These are phyloP conservation scores for Echium plantagineum DNA, from an alignment of 257 asterid species.

Conservation along the genomic window DNA sequence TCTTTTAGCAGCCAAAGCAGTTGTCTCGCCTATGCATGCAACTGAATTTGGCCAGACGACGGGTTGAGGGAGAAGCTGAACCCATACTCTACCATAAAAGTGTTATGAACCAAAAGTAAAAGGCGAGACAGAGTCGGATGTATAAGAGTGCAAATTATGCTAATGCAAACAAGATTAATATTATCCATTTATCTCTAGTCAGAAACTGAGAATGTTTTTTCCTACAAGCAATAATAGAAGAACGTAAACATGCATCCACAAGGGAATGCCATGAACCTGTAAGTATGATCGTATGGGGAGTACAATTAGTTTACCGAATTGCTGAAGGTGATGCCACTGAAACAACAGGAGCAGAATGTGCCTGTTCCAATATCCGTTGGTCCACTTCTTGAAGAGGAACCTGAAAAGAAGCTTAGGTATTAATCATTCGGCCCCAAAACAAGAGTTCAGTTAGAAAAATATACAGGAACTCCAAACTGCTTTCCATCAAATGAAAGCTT, in stretches of 20 bases:
- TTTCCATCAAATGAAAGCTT: neutral
- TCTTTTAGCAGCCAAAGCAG: slow-evolving; percentile 62
- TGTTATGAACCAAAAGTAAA: neutral
- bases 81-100: slow-evolving; percentile 51
- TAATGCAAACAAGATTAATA: neutral
- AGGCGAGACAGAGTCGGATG: neutral
- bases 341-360: slow-evolving; percentile 64
- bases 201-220: no score
- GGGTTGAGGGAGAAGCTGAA: slow-evolving; percentile 38
- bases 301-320: slow-evolving; percentile 29
- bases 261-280: neutral
- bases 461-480: neutral
- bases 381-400: slow-evolving; percentile 46
- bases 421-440: neutral
- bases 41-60: slow-evolving; percentile 47
- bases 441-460: neutral
- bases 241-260: neutral
- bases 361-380: slow-evolving; percentile 34
- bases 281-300: neutral
- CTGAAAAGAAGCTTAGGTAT: slow-evolving; percentile 23
- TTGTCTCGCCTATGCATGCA: slow-evolving; percentile 88
- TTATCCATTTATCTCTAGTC: no score
- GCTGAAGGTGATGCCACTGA: slow-evolving; percentile 89
- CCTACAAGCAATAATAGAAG: neutral
- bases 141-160: neutral